These are phyloP conservation scores for Penstemon newberryi DNA, from an alignment of 257 asterid species.

Conservation along the genomic window DNA sequence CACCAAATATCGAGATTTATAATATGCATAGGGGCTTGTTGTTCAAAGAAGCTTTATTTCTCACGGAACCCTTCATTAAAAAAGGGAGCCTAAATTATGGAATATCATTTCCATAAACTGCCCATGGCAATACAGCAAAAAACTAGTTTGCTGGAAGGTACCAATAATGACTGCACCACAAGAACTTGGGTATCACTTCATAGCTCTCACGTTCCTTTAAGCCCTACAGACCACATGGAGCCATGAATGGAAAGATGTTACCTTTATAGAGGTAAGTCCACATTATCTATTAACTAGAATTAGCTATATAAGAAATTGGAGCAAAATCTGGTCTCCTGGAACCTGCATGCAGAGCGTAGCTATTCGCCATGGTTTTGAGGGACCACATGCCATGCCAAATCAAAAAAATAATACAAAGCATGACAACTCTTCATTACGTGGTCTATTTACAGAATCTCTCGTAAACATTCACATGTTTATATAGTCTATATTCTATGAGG, in stretches of 20 bases:
- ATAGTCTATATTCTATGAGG: background rate
- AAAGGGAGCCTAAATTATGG: background rate
- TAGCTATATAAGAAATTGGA: background rate
- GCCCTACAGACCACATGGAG: conserved; percentile 4
- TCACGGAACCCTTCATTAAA: background rate
- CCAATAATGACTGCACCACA: conserved; percentile 8
- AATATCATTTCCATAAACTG: conserved; percentile 3
- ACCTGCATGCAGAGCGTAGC: background rate
- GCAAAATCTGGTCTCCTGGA: background rate
- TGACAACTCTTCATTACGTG: background rate
- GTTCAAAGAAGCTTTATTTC: background rate
- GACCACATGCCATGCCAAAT: background rate
- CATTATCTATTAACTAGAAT: background rate
- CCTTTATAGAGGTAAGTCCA: background rate
- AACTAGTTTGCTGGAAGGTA: background rate
- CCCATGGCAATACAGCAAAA: conserved; percentile 10
- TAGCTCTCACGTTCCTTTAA: background rate
- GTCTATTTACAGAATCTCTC: background rate
- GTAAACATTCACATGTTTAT: background rate
- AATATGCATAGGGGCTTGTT: background rate
- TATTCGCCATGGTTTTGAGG: background rate
- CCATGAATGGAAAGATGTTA: background rate
- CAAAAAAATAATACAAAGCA: too few species aligned
- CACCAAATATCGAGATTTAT: conserved; percentile 15
- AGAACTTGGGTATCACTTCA: conserved; percentile 2